phyloP scores from a whole-genome alignment of 2,329 filamentous ascomycete genomes.

The Fusarium ramigenum region DNA sequence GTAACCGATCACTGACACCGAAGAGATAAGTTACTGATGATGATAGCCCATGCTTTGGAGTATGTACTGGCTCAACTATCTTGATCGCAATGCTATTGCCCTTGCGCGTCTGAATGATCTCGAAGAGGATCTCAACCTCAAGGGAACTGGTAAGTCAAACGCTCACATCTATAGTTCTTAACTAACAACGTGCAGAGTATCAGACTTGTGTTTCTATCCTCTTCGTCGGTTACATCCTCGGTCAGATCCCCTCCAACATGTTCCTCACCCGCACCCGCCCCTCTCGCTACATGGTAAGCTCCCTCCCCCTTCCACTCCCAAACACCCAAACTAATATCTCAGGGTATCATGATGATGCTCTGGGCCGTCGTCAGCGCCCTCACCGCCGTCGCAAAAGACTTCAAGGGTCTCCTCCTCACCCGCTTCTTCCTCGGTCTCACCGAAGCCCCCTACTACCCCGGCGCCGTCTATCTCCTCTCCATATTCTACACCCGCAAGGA shows the following conservation, averaged over 20 bases:
- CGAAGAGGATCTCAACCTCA: slow-evolving; percentile 43
- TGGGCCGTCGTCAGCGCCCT: slow-evolving; percentile 60
- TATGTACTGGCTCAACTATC: slow-evolving; percentile 57
- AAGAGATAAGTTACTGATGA: not conserved
- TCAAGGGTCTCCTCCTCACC: slow-evolving; percentile 58
- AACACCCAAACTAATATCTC: accelerated
- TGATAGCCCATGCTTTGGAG: slow-evolving; percentile 48
- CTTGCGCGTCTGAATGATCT: slow-evolving; percentile 50
- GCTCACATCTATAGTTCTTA: accelerated
- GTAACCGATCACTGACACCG: not conserved
- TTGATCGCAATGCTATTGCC: slow-evolving; percentile 59
- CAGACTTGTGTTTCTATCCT: slow-evolving; percentile 46
- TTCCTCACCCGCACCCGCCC: slow-evolving; percentile 55
- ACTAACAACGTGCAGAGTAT: slow-evolving; percentile 38
- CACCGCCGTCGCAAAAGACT: slow-evolving; percentile 59
- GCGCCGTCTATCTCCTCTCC: slow-evolving; percentile 55
- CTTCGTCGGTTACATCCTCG: slow-evolving; percentile 57
- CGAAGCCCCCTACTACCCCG: slow-evolving; percentile 53
- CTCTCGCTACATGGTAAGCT: slow-evolving; percentile 51
- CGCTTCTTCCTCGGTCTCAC: slow-evolving; percentile 55
- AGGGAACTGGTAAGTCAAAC: slow-evolving; percentile 5
- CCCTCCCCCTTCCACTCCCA: accelerated
- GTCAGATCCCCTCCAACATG: slow-evolving; percentile 56
- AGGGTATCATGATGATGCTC: slow-evolving; percentile 54
- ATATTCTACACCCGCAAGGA: slow-evolving; percentile 65